phyloP scores from a whole-genome alignment of 2,329 filamentous ascomycete genomes.

The Curvularia sp. region DNA sequence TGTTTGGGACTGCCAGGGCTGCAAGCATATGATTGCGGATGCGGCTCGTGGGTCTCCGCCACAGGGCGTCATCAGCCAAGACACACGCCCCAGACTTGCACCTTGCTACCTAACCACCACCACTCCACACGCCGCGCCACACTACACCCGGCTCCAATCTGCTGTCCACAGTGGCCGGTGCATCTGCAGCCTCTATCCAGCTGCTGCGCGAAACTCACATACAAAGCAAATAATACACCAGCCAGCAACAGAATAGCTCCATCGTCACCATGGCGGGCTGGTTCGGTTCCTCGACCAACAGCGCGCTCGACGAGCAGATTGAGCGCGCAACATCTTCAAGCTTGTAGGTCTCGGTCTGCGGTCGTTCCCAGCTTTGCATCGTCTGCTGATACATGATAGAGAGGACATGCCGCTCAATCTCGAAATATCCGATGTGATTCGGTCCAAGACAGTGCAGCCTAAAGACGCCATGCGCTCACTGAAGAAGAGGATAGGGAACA shows the following conservation, averaged over 20 bases:
- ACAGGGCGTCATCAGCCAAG: conserved; percentile 23
- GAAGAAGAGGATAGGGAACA: conserved; percentile 93
- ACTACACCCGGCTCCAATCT: neutral
- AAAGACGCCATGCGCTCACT: conserved; percentile 98
- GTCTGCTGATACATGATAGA: conserved; percentile 55
- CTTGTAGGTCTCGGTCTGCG: conserved; percentile 64
- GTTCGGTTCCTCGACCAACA: conserved; percentile 84
- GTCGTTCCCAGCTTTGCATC: neutral
- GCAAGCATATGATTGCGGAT: conserved; percentile 13
- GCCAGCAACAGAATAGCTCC: conserved; percentile 8
- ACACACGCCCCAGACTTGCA: conserved; percentile 9
- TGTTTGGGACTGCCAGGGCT: conserved; percentile 12
- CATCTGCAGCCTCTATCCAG: no score
- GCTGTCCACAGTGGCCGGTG: neutral
- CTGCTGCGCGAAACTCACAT: neutral
- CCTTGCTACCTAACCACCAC: conserved; percentile 22
- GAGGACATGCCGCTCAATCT: conserved; percentile 97
- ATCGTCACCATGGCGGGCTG: conserved; percentile 80
- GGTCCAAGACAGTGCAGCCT: conserved; percentile 95
- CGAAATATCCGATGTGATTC: conserved; percentile 96
- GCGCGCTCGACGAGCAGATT: conserved; percentile 94
- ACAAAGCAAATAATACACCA: neutral
- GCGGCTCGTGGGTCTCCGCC: conserved; percentile 18
- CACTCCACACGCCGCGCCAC: conserved; percentile 7
- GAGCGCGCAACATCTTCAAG: conserved; percentile 94